Percentiles rank a stretch among this genome's conserved stretches.
Evolutionary conservation across 2,329 filamentous ascomycete species (phyloP).

Genomic region (Trichophyton schoenleinii): DNA sequence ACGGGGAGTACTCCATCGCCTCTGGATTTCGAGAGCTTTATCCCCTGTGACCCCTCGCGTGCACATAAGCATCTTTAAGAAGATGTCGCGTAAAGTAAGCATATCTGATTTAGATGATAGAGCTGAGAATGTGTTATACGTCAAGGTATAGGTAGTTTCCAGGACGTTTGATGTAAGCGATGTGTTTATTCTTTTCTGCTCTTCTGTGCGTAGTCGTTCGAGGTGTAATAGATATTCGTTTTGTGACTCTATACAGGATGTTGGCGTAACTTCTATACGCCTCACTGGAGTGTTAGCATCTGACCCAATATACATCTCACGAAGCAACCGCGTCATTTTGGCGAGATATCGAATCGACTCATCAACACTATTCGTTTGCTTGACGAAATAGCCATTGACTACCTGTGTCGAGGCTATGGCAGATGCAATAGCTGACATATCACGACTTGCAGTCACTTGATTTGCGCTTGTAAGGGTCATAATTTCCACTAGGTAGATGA

Average conservation of each 20-base stretch:
- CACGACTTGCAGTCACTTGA: constrained; percentile 33
- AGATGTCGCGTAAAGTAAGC: constrained; percentile 61
- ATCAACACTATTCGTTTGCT: constrained; percentile 61
- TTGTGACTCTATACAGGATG: constrained; percentile 43
- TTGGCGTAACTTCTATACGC: constrained; percentile 52
- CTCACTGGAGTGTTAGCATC: constrained; percentile 10
- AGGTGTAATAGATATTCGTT: constrained; percentile 55
- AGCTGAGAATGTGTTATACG: constrained; percentile 57
- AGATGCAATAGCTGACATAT: constrained; percentile 56
- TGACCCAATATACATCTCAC: constrained; percentile 44
- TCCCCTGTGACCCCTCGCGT: constrained; percentile 62
- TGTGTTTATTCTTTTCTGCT: constrained; percentile 34
- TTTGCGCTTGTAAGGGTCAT: constrained; percentile 47
- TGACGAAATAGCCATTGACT: constrained; percentile 66
- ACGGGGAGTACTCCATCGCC: constrained; percentile 61
- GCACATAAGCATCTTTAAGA: constrained; percentile 77
- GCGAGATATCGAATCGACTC: constrained; percentile 66
- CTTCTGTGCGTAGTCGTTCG: constrained; percentile 43
- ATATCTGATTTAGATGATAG: constrained; percentile 63
- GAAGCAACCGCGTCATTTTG: constrained; percentile 57
- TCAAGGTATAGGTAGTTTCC: constrained; percentile 45
- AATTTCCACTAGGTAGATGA: constrained; percentile 68
- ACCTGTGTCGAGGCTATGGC: constrained; percentile 67
- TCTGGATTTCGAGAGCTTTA: constrained; percentile 68
- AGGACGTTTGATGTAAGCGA: constrained; percentile 20